These are phyloP conservation scores for Fusarium kyushuense DNA, from an alignment of 2,329 filamentous ascomycete species.

Conservation along the genomic window DNA sequence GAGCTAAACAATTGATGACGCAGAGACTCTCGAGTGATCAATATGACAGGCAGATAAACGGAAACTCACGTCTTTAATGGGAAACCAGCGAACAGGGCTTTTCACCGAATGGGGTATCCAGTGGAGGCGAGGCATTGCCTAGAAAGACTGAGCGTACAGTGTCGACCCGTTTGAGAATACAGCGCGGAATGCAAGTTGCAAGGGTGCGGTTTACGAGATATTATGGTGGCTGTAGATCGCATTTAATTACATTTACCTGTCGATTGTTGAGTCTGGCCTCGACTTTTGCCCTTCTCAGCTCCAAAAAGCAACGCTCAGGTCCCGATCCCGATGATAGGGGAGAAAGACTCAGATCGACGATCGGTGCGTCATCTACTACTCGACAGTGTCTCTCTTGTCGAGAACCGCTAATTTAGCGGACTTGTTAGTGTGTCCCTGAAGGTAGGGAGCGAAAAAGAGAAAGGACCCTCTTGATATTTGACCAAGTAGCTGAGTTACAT, in stretches of 20 bases:
- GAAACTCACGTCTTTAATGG: conserved; percentile 8
- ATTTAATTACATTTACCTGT: not conserved
- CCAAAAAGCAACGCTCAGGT: conserved; percentile 11
- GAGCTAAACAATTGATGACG: not conserved
- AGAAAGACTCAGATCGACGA: conserved; percentile 1
- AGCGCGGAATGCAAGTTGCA: conserved; percentile 1
- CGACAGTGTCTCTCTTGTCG: not conserved
- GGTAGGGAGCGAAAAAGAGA: conserved; percentile 3
- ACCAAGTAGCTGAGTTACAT: conserved; percentile 5
- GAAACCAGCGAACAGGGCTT: not conserved
- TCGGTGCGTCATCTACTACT: conserved; percentile 9
- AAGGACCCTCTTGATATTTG: not conserved
- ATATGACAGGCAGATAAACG: conserved; percentile 4
- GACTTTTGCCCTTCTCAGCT: not conserved
- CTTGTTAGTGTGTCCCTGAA: not conserved
- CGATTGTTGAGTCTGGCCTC: not conserved
- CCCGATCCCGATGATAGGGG: conserved; percentile 17
- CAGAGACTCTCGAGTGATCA: not conserved
- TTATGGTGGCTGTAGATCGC: conserved; percentile 1
- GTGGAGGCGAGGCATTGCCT: conserved; percentile 1
- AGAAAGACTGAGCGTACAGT: not conserved
- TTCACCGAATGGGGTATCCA: conserved; percentile 3
- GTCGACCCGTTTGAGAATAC: not conserved
- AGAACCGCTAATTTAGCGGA: conserved; percentile 2
- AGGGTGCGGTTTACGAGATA: conserved; percentile 7